These are phyloP conservation scores for Ustulina deusta DNA, from an alignment of 2,329 filamentous ascomycete species.

Conservation along the genomic window DNA sequence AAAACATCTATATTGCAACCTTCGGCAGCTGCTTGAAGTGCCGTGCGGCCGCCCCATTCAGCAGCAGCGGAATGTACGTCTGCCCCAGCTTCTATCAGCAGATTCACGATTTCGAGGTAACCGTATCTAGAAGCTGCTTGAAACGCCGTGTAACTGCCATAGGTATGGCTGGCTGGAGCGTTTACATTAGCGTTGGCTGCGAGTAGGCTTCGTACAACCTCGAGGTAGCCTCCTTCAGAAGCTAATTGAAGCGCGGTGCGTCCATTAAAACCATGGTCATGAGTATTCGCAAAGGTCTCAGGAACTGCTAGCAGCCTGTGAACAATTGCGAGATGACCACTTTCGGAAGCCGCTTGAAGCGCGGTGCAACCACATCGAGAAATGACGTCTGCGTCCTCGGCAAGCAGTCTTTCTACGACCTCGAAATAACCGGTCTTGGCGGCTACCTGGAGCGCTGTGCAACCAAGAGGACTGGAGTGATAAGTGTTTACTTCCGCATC, in stretches of 20 bases:
- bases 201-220: not conserved
- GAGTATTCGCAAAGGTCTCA: too few species aligned
- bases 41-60: not conserved
- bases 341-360: too few species aligned
- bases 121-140: constrained; percentile 7
- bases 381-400: too few species aligned
- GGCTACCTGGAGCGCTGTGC: too few species aligned
- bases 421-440: too few species aligned
- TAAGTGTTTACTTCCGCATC: too few species aligned
- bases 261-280: not conserved
- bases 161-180: not conserved
- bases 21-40: not conserved
- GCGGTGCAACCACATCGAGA: too few species aligned
- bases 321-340: too few species aligned
- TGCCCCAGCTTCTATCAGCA: constrained; percentile 5
- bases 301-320: too few species aligned
- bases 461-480: too few species aligned
- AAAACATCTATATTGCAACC: too few species aligned
- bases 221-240: not conserved
- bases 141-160: constrained; percentile 5
- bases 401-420: too few species aligned
- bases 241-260: constrained; percentile 7
- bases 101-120: not conserved
- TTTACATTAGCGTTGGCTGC: not conserved
- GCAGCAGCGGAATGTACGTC: not conserved